Base-by-base conservation (phyloP, 163 green algal genomes). In the Prototheca cutis region DNA sequence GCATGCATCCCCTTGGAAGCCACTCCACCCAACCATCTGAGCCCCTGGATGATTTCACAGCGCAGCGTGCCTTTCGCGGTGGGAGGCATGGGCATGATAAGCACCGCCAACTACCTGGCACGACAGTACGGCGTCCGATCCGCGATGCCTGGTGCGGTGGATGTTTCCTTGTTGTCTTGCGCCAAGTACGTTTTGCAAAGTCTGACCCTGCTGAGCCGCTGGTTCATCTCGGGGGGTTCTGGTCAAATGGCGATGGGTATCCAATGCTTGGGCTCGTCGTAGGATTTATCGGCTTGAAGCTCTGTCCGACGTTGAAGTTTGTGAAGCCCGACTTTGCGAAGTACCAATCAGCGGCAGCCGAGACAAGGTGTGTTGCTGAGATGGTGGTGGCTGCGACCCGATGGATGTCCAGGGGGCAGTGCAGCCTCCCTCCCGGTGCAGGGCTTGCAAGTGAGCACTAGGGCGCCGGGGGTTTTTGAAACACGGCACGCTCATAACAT, bases 71-170 rank as follows among this genome's bases (percentile, higher is more conserved):
- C 85, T 0, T 89, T 94, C 85, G 89, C 85, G 2, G 86, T 96
- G 10, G 89, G 89, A 3, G 83, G 83, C 34, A 84, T 91, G 13
- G 75, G 75, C 58, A 98, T 99, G 93, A 92, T 98, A 30, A 83
- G 63, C 52, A 96, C 89, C 1, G 87, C 89, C 28, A 94, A 88
- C 71, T 96, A 96, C 61, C 66, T 74, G 53, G 65, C 68, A 2
- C 75, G 88, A 48, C 88, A 86, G 63, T 98, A 79, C 75, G 93
- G 93, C n/a, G 89, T 98, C 27, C 81, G 93, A 3, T 79, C 63
- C 21, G 92, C 91, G 13, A 98, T 98, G 92, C 91, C 91, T 4
- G 86, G 61, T 61, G 18, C 23, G 55, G 19, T 48, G 19, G 6
- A 56, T 40, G 25, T n/a, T 56, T 33, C 36, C 18, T 29, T 13